Percentiles rank a stretch among this genome's conserved stretches.
These are phyloP conservation scores for Dichomitus squalens DNA, from an alignment of 1,284 basidiomycete species.

Conservation along the genomic window DNA sequence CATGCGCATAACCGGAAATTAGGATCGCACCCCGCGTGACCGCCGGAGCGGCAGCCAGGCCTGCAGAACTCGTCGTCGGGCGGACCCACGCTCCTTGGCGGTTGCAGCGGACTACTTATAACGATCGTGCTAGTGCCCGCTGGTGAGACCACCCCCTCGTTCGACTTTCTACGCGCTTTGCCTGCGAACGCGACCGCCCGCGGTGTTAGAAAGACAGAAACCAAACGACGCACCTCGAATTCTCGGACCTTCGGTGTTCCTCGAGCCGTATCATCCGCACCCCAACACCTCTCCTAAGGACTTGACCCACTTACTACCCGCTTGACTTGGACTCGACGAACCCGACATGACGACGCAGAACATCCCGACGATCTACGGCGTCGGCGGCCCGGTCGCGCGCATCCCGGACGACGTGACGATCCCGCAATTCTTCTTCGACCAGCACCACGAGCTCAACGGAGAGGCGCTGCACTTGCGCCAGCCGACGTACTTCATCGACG, in stretches of 20 bases:
- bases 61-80: neutral
- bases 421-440: slow-evolving; percentile 73
- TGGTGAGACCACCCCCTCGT: neutral
- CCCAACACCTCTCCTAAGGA: neutral
- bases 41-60: too few relatives aligned
- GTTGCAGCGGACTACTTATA: neutral
- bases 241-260: neutral
- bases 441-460: slow-evolving; percentile 44
- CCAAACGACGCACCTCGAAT: neutral
- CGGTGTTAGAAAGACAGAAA: neutral
- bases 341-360: neutral
- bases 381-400: slow-evolving; percentile 41
- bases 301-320: neutral
- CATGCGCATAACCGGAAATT: neutral
- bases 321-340: neutral
- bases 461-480: slow-evolving; percentile 42
- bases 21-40: neutral
- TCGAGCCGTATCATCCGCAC: neutral
- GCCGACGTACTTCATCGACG: slow-evolving; percentile 65
- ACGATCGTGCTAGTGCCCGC: neutral
- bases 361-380: slow-evolving; percentile 25
- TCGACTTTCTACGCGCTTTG: neutral
- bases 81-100: neutral
- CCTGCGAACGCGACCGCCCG: neutral
- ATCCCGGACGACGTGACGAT: slow-evolving; percentile 76